These are phyloP conservation scores for Wickerhamiella azyma DNA, from an alignment of 805 yeast species.

Conservation along the genomic window DNA sequence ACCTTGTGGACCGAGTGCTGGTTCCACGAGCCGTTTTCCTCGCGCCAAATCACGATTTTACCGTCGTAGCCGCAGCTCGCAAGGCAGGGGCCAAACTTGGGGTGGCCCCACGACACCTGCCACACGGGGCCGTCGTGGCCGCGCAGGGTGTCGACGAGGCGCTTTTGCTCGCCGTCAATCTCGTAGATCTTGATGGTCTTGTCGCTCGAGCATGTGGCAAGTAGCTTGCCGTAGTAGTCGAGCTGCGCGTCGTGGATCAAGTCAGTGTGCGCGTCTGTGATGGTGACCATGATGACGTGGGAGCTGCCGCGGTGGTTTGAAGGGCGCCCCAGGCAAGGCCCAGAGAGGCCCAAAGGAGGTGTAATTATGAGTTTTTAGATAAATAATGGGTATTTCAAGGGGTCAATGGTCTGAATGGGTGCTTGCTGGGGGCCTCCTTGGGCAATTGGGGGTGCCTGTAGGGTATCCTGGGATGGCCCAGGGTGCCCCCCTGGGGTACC, in stretches of 20 bases:
- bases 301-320: too few species aligned
- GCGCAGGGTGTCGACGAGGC: conserved; percentile 64
- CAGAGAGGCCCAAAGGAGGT: too few species aligned
- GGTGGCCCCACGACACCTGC: conserved; percentile 99
- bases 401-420: too few species aligned
- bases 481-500: too few species aligned
- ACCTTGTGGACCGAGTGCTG: conserved; percentile 74
- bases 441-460: too few species aligned
- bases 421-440: too few species aligned
- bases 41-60: conserved; percentile 86
- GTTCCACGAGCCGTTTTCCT: conserved; percentile 78
- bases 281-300: conserved; percentile 43
- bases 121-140: conserved; percentile 98
- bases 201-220: conserved; percentile 94
- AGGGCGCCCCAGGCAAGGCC: too few species aligned
- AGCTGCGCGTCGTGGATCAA: conserved; percentile 92
- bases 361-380: neutral
- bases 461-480: too few species aligned
- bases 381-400: too few species aligned
- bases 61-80: conserved; percentile 97
- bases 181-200: conserved; percentile 91
- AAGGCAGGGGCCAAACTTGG: conserved; percentile 86
- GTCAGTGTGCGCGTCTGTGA: conserved; percentile 84
- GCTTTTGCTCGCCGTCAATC: conserved; percentile 73
- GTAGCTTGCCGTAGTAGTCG: conserved; percentile 89